A percentile compares a stretch with the other conserved stretches of the same genome.
Evolutionary conservation across 2,329 filamentous ascomycete genomes (phyloP).

Genomic region (Trichophyton benhamiae): DNA sequence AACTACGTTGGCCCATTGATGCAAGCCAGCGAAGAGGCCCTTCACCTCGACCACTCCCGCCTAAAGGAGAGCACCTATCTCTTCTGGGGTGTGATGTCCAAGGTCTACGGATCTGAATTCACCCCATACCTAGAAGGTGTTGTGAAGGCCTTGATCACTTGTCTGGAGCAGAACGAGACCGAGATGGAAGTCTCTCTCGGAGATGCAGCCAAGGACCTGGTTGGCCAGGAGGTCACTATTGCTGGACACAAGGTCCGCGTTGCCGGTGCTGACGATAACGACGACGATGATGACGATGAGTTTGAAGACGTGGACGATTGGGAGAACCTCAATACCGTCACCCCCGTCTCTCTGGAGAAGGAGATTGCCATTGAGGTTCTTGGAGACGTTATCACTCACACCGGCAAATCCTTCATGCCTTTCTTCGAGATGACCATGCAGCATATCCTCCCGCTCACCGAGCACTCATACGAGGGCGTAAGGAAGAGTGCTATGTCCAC

Average conservation of each 20-base stretch:
- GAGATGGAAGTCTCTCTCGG: slow-evolving; percentile 65
- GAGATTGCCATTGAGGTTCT: slow-evolving; percentile 93
- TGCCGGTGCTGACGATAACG: slow-evolving; percentile 50
- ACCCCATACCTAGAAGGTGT: slow-evolving; percentile 36
- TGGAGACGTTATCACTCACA: slow-evolving; percentile 81
- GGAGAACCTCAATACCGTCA: slow-evolving; percentile 72
- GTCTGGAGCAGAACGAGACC: slow-evolving; percentile 77
- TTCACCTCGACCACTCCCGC: slow-evolving; percentile 76
- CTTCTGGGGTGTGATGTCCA: slow-evolving; percentile 85
- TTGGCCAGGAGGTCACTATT: slow-evolving; percentile 64
- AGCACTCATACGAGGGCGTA: slow-evolving; percentile 86
- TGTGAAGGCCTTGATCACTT: slow-evolving; percentile 55
- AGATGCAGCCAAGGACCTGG: slow-evolving; percentile 59
- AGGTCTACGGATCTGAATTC: slow-evolving; percentile 68
- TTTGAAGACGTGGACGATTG: slow-evolving; percentile 72
- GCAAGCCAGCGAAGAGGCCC: slow-evolving; percentile 80
- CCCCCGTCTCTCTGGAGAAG: slow-evolving; percentile 85
- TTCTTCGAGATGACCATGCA: slow-evolving; percentile 85
- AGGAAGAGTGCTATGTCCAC: slow-evolving; percentile 85
- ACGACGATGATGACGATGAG: slow-evolving; percentile 46
- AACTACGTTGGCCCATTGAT: slow-evolving; percentile 84
- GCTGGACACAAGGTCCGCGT: slow-evolving; percentile 79
- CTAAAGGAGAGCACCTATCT: slow-evolving; percentile 96
- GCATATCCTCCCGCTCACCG: slow-evolving; percentile 64
- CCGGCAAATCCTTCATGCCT: slow-evolving; percentile 64